A percentile compares a stretch with the other conserved stretches of the same genome.
Evolutionary conservation across 495 filamentous ascomycete genomes (phyloP).

Genomic region (Tuber melanosporum): DNA sequence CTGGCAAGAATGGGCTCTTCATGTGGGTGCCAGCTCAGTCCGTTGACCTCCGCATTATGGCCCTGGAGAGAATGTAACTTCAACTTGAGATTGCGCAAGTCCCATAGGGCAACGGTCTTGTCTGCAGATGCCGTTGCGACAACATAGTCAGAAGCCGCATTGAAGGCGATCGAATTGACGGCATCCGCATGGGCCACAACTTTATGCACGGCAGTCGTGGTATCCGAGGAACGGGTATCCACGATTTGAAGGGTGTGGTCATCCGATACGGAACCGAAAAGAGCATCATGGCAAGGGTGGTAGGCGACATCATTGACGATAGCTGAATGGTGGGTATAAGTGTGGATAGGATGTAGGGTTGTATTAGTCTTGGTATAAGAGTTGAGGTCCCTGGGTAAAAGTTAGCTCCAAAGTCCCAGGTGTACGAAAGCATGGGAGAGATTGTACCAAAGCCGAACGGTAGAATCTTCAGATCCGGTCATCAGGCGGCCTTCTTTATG

Average conservation of each 20-base stretch:
- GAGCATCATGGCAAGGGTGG: constrained; percentile 70
- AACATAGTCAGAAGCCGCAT: constrained; percentile 75
- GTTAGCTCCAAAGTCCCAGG: neutral
- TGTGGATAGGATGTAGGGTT: constrained; percentile 59
- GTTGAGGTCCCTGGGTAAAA: constrained; percentile 62
- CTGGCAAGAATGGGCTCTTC: constrained; percentile 83
- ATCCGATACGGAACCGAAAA: constrained; percentile 91
- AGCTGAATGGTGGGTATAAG: constrained; percentile 79
- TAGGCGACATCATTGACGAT: constrained; percentile 96
- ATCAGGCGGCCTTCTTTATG: constrained; percentile 73
- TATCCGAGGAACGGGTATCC: constrained; percentile 65
- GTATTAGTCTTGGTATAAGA: constrained; percentile 63
- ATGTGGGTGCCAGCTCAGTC: constrained; percentile 85
- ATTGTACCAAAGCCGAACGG: constrained; percentile 78
- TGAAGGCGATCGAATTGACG: constrained; percentile 91
- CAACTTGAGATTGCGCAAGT: constrained; percentile 77
- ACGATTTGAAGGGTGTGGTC: constrained; percentile 89
- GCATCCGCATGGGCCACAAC: constrained; percentile 76
- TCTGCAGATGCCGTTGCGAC: constrained; percentile 90
- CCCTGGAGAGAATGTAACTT: constrained; percentile 80
- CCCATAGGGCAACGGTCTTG: constrained; percentile 91
- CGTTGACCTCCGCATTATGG: constrained; percentile 82
- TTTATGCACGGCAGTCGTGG: constrained; percentile 53
- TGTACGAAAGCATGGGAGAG: constrained; percentile 8
- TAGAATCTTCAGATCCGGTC: constrained; percentile 84